Evolutionary conservation across 78 protist species (phyloP), one percentile per base, ranked within the genome.

Genomic region (Polysphondylium violaceum): DNA sequence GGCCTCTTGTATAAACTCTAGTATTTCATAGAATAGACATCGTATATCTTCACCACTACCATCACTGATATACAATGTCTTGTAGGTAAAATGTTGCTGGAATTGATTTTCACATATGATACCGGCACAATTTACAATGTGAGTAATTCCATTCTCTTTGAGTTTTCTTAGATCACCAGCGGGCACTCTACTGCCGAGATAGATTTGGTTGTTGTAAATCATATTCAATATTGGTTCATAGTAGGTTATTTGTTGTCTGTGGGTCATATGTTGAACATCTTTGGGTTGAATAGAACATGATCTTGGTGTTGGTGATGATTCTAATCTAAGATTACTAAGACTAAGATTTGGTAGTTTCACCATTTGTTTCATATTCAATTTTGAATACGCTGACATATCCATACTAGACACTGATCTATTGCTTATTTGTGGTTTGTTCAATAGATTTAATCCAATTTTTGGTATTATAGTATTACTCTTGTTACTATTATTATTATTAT

Each of bases 51-150:
- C 89, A 17, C 85, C 78, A 63, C 53, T 78, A 8, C 94, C 94
- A 63, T 88, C 94, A 25, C 86, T 78, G 21, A 88, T 69, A 38
- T 36, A 88, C 11, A 88, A 19, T 36, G 86, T 88, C 40, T 78
- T 88, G 50, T 88, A 88, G 25, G 31, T 25, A 29, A 88, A 88
- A 40, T 88, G 67, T 1, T 27, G 43, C 23, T 74, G 94, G 6
- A 88, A 88, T 35, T 75, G 79, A 47, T 88, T 78, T 1, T 19
- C 36, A 41, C 94, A 88, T 4, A 88, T 77, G 77, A 76, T 88
- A 25, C 94, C 94, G 0, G 85, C 94, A 35, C 94, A 88, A 72
- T 88, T 88, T n/a, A 88, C 23, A 27, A 88, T 76, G 36, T 88
- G 94, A 7, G 94, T 76, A 6, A 88, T 65, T 1, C 94, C 94